Base-by-base conservation (phyloP, 2,329 filamentous ascomycete genomes). In the Metarhizium robertsii region DNA sequence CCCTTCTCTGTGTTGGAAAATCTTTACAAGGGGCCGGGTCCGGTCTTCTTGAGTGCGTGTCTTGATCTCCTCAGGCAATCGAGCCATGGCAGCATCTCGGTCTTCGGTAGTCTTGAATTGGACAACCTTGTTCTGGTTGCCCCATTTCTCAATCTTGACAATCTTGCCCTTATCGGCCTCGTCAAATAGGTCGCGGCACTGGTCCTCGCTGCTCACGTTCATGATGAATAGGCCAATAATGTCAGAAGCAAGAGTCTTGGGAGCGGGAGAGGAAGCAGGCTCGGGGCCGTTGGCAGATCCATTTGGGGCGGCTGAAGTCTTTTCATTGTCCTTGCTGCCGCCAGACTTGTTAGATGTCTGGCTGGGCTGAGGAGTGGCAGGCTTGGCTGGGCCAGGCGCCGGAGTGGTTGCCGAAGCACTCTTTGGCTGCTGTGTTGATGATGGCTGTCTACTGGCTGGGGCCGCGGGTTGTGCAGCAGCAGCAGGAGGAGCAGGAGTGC, bases 161-260 rank as follows among this genome's bases (percentile, higher is more conserved):
- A 96, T 90, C 75, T 95, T 96, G 36, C 81, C 68, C 67, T 84
- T 86, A 67, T 96, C 90, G 64, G 95, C 89, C 13, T 94, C 85
- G 1, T 83, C 78, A 67, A 99, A 92, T 29, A 96, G 78, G 38
- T 89, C 85, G 55, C 87, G 86, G 42, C 90, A 87, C 58, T 92
- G 88, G 36, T 96, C 89, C 61, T 92, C 89, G 54, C 82, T 87
- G 64, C 85, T 88, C 25, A 92, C 85, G 65, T 92, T 92, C 74
- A 88, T 89, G 58, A 99, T 85, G 71, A 96, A 99, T 20, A 99
- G 81, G 51, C 89, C 92, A 64, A 90, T 86, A 62, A 87, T 90
- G 62, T 81, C 83, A 65, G 90, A 80, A 18, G 79, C 73, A 48
- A 77, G 66, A 40, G 74, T 80, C 67, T 88, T 86, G 32, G 79